A percentile compares a stretch with the other conserved stretches of the same genome.
These are phyloP conservation scores for Penicillium sp. DNA, from an alignment of 2,329 filamentous ascomycete genomes.

Conservation along the genomic window DNA sequence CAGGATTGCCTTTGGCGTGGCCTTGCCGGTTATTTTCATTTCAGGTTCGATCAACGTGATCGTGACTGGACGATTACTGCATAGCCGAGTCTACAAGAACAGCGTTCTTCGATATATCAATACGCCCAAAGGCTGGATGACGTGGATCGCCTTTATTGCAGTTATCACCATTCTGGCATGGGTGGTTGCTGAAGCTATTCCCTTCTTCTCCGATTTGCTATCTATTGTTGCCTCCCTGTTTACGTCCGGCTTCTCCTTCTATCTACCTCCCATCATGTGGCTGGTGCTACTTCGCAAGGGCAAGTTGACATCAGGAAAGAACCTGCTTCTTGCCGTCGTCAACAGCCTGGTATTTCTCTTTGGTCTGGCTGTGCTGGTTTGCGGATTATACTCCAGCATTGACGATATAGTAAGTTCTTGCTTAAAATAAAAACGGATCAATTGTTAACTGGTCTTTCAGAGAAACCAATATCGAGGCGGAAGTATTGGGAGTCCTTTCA, in stretches of 20 bases:
- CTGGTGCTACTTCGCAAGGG: slow-evolving; percentile 19
- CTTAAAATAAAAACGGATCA: neutral
- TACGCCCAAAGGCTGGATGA: slow-evolving; percentile 29
- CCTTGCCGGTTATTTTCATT: slow-evolving; percentile 22
- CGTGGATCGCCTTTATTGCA: slow-evolving; percentile 24
- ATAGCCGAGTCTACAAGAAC: slow-evolving; percentile 28
- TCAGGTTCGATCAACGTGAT: slow-evolving; percentile 27
- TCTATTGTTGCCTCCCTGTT: slow-evolving; percentile 61
- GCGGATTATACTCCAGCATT: slow-evolving; percentile 69
- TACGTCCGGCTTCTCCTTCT: slow-evolving; percentile 86
- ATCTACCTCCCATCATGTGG: slow-evolving; percentile 48
- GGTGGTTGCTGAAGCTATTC: slow-evolving; percentile 78
- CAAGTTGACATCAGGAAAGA: slow-evolving; percentile 1
- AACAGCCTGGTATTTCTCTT: slow-evolving; percentile 70
- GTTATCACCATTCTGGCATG: slow-evolving; percentile 73
- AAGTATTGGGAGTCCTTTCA: slow-evolving; percentile 1
- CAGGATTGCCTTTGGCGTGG: slow-evolving; percentile 30
- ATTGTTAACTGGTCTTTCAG: neutral
- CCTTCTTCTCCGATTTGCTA: slow-evolving; percentile 70
- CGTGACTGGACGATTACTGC: slow-evolving; percentile 29
- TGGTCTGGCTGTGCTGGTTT: slow-evolving; percentile 70
- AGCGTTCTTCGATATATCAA: slow-evolving; percentile 31
- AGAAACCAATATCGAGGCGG: neutral
- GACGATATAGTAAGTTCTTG: slow-evolving; percentile 27
- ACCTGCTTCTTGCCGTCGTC: slow-evolving; percentile 38